Evolutionary conservation across 164 flowering plant species (phyloP), one percentile per base, ranked within the genome.

Genomic region (Chloranthus sessilifolius): DNA sequence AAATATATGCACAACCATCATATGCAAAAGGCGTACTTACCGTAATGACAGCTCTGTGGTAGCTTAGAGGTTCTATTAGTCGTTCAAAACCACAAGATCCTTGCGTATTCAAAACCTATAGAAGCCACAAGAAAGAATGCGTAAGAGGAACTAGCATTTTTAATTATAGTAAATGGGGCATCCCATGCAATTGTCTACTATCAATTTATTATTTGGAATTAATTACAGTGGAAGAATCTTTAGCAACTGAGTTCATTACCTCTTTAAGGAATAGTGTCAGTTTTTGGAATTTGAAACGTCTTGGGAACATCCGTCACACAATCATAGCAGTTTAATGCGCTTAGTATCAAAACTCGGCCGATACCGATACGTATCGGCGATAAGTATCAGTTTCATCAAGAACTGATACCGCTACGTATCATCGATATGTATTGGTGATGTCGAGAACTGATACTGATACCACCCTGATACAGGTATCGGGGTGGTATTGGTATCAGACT

Each of bases 11-110:
- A 25, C 0, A 38, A 20, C 29, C 25, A 29, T 3, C 37, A 52
- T 30, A 26, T 14, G 36, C 12, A 20, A n/a, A 35, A 27, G 39
- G 20, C 23, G 25, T 25, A 55, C 70, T 44, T 62, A 74, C 78
- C 15, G 74, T 67, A 50, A 70, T 53, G 21, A 70, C 74, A 50
- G 68, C 52, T 56, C 60, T 59, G 29, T 74, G 78, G 52, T 59
- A 17, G 14, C 54, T 56, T 0, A 74, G 55, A 40, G 75, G 75
- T 23, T 60, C 68, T 43, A 67, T 51, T 42, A 74, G 58, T 52
- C 50, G 55, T 51, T 59, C 71, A 68, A 74, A 74, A 40, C 75
- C 73, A 65, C 27, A 62, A 23, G 66, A 47, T 26, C 55, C 63
- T 28, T 52, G 38, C 11, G 30, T 36, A 20, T 35, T 30, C 7